Evolutionary conservation across 257 asterid genomes (phyloP), one percentile per base, ranked within the genome.

Genomic region (Solanum phureja): DNA sequence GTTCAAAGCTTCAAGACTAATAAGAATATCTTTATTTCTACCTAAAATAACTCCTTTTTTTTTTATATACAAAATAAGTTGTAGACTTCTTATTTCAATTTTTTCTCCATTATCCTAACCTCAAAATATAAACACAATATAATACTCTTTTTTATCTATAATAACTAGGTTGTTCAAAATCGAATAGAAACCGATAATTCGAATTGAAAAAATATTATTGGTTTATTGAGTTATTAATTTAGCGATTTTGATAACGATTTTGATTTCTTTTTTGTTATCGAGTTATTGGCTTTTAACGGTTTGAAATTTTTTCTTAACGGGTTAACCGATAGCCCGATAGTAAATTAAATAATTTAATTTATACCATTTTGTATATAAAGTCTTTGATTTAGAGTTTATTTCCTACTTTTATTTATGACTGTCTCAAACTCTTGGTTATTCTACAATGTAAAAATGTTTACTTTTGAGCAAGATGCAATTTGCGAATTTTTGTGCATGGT

Each of bases 181-280:
- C 0, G 1, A 56, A 56, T 18, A 56, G 2, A 56, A 6, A 52
- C 0, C 1, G 1, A 19, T 56, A 56, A 18, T 18, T 0, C 0
- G 1, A 56, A 56, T 0, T 0, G 60, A 13, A 56, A 52, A 56
- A 56, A 18, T 56, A 7, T 56, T 56, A 6, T 56, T 56, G 2
- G 1, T 56, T 56, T 46, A 46, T 12, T 46, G 19, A 13, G 2
- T 46, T 46, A 4, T 46, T 46, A 13, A 46, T 46, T 13, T 46
- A 46, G 2, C 0, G 3, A 1, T 46, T 12, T 46, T 46, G 56
- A 46, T 46, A 46, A 13, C 2, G 1, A 0, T 46, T 46, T 46
- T 46, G 58, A 46, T 46, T 46, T 46, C 19, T 46, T 46, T 46
- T 46, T 13, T 4, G 58, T 46, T 13, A 46, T 46, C 19, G 19